phyloP scores from a whole-genome alignment of 129 eudicot genomes.

The Arctium minus region DNA sequence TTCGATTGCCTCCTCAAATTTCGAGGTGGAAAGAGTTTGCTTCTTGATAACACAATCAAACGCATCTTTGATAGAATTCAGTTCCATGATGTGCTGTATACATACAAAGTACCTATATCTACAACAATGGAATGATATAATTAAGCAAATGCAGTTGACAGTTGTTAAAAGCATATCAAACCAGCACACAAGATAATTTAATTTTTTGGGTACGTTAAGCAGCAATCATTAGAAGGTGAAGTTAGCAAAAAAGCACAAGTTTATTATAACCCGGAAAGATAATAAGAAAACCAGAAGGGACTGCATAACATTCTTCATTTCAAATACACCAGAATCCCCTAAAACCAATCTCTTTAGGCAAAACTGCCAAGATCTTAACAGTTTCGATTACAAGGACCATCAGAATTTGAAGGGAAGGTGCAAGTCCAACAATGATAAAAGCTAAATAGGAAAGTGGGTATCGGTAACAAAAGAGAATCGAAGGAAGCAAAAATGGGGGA shows the following conservation, averaged over 20 bases:
- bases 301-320: neutral
- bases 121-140: neutral
- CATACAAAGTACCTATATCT: neutral
- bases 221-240: neutral
- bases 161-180: neutral
- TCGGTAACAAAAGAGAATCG: neutral
- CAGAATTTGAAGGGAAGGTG: neutral
- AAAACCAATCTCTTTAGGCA: neutral
- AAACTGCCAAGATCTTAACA: neutral
- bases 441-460: neutral
- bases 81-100: constrained; percentile 45
- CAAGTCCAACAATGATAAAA: neutral
- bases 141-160: neutral
- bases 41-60: constrained; percentile 77
- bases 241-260: neutral
- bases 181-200: neutral
- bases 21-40: constrained; percentile 63
- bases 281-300: neutral
- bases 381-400: neutral
- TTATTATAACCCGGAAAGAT: neutral
- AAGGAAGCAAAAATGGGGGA: neutral
- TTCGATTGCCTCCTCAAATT: constrained; percentile 58
- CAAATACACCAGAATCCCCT: neutral
- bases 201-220: neutral
- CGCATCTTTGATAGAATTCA: constrained; percentile 68